Evolutionary conservation across 306 rosid genomes (phyloP).

Genomic region (Senna tora): DNA sequence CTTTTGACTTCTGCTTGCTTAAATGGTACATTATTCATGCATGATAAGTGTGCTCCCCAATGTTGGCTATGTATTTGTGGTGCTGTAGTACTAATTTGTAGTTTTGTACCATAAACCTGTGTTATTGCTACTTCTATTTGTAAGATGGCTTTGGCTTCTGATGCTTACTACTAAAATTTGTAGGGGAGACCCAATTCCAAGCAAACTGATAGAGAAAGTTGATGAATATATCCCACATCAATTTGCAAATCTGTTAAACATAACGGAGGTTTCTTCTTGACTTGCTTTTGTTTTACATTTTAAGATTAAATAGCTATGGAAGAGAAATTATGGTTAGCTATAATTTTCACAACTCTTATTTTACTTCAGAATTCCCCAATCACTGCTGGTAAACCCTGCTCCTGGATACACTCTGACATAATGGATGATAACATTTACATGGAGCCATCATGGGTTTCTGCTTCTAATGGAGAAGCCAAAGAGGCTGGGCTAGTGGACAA

Average conservation of each 20-base stretch:
- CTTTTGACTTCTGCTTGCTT: slow-evolving; percentile 27
- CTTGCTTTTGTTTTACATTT: slow-evolving; percentile 27
- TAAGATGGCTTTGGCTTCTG: slow-evolving; percentile 29
- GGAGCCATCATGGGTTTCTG: slow-evolving; percentile 55
- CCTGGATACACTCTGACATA: slow-evolving; percentile 91
- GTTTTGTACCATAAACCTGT: slow-evolving; percentile 26
- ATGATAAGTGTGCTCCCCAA: slow-evolving; percentile 30
- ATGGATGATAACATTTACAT: slow-evolving; percentile 96
- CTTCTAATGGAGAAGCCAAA: slow-evolving; percentile 43
- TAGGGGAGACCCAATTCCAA: slow-evolving; percentile 90
- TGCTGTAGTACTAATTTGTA: slow-evolving; percentile 24
- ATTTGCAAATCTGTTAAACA: slow-evolving; percentile 54
- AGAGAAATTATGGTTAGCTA: slow-evolving; percentile 14
- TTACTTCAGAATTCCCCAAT: slow-evolving; percentile 60
- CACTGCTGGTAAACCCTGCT: slow-evolving; percentile 56
- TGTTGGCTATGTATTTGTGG: slow-evolving; percentile 28
- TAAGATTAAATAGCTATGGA: slow-evolving; percentile 16
- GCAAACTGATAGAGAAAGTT: slow-evolving; percentile 69
- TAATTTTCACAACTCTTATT: slow-evolving; percentile 26
- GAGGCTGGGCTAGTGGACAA: slow-evolving; percentile 40
- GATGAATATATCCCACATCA: slow-evolving; percentile 80
- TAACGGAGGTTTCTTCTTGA: slow-evolving; percentile 64
- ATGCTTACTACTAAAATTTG: slow-evolving; percentile 43
- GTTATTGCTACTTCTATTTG: slow-evolving; percentile 23
- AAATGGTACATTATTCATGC: slow-evolving; percentile 16